These are phyloP conservation scores for Fomitiporia mediterranea DNA, from an alignment of 1,284 basidiomycete genomes.

Conservation along the genomic window DNA sequence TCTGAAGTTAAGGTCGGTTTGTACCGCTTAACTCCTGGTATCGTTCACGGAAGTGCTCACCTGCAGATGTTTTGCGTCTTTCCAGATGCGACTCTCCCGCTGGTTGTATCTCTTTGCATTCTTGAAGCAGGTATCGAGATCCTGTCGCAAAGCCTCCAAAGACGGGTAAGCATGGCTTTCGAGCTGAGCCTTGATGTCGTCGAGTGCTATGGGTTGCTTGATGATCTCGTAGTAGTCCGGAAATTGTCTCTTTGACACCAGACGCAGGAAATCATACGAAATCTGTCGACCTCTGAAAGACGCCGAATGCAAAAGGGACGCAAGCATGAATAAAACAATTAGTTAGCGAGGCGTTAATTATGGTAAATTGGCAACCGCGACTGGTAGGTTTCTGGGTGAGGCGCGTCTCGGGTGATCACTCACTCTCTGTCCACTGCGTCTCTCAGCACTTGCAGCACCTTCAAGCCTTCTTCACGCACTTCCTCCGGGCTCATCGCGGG, in stretches of 20 bases:
- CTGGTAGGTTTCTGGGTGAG: conserved; percentile 31
- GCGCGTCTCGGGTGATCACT: conserved; percentile 42
- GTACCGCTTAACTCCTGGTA: too few relatives aligned
- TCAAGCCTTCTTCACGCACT: conserved; percentile 57
- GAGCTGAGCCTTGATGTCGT: conserved; percentile 81
- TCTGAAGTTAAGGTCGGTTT: conserved; percentile 46
- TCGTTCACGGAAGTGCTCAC: too few relatives aligned
- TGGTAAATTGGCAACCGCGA: conserved; percentile 28
- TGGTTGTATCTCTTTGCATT: conserved; percentile 91
- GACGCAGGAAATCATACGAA: conserved; percentile 67
- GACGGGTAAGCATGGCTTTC: conserved; percentile 59
- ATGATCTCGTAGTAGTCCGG: conserved; percentile 88
- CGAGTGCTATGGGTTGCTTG: conserved; percentile 74
- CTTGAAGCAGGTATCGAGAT: conserved; percentile 83
- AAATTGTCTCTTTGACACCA: conserved; percentile 75
- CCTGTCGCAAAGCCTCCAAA: conserved; percentile 69
- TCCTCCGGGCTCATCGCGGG: conserved; percentile 35
- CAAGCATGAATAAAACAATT: conserved; percentile 19
- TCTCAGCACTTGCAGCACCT: conserved; percentile 69
- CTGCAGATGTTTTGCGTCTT: conserved; percentile 70
- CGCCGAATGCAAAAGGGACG: background rate
- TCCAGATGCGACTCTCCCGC: conserved; percentile 81
- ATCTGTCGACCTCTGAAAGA: conserved; percentile 58
- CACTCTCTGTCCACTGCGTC: conserved; percentile 80
- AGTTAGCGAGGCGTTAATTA: conserved; percentile 11